A percentile compares a stretch with the other conserved stretches of the same genome.
phyloP scores from a whole-genome alignment of 306 rosid species.

The Trichosanthes truncata region DNA sequence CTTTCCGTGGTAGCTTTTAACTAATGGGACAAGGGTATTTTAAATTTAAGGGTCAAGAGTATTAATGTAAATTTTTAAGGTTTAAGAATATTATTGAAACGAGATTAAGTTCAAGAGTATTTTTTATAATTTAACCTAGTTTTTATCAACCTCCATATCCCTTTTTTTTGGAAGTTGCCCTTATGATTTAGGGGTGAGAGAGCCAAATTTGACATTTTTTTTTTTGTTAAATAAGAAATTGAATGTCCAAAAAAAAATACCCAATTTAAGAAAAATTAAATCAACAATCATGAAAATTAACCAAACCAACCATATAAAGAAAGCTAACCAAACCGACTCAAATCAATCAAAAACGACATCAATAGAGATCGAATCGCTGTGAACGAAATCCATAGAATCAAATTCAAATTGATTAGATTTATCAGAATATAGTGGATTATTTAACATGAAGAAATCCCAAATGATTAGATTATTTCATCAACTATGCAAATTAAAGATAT shows the following conservation, averaged over 20 bases:
- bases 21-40: too few species aligned
- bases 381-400: background rate
- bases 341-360: background rate
- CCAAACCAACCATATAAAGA: background rate
- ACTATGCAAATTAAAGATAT: background rate
- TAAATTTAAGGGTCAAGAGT: too few species aligned
- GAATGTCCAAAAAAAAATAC: background rate
- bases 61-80: too few species aligned
- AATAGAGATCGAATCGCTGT: background rate
- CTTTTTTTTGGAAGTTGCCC: too few species aligned
- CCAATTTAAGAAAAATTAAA: background rate
- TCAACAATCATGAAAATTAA: background rate
- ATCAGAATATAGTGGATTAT: background rate
- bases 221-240: too few species aligned
- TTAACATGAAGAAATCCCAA: background rate
- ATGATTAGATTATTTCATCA: background rate
- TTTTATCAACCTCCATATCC: too few species aligned
- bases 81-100: too few species aligned
- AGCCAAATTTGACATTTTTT: background rate
- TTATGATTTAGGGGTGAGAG: background rate
- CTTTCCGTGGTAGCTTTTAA: too few species aligned
- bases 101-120: too few species aligned
- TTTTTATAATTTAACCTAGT: too few species aligned
- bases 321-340: background rate
- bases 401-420: background rate